Evolutionary conservation across 495 filamentous ascomycete species (phyloP), one percentile per base, ranked within the genome.

Genomic region (Hypoxylon perforatum): DNA sequence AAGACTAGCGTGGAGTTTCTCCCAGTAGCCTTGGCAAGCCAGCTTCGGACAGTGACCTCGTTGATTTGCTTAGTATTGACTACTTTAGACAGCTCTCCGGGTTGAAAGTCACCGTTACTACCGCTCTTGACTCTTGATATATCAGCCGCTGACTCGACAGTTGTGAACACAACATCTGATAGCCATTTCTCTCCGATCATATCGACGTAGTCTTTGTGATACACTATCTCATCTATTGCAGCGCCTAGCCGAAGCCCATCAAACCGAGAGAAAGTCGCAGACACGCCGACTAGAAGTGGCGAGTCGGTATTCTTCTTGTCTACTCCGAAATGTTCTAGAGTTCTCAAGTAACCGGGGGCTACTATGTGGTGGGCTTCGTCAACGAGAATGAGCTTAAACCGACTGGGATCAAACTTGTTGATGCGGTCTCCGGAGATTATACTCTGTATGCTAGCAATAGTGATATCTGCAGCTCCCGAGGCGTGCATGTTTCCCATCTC

Each of bases 281-380:
- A 97, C 7, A 99, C 93, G 3, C 95, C 95, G 10, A 99, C 90
- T 6, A 98, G 80, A 14, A 88, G 82, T 14, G 93, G 92, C 3
- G 87, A 86, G 39, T 82, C 67, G 0, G 78, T 73, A 65, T 72
- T 77, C 63, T 84, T 75, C 42, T 84, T 73, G 35, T 83, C 74
- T 39, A 97, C 82, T 0, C 88, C 86, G 73, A 99, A 93, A 76
- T 99, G 85, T 1, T 81, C 77, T 56, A 99, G 76, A 1, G 85
- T 84, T 25, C 80, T 82, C 61, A 94, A 80, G 72, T 97, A 99
- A 33, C 85, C 84, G 7, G 85, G 80, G 4, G 94, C 91, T 30
- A 97, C 94, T 49, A 98, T 97, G 77, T 98, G 95, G 77, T 99
- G 95, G n/a, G 93, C 94, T 74, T 99, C 95, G 69, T 99, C 95